Base-by-base conservation (phyloP, 2,329 filamentous ascomycete genomes). In the Dichotomopilus funicola region DNA sequence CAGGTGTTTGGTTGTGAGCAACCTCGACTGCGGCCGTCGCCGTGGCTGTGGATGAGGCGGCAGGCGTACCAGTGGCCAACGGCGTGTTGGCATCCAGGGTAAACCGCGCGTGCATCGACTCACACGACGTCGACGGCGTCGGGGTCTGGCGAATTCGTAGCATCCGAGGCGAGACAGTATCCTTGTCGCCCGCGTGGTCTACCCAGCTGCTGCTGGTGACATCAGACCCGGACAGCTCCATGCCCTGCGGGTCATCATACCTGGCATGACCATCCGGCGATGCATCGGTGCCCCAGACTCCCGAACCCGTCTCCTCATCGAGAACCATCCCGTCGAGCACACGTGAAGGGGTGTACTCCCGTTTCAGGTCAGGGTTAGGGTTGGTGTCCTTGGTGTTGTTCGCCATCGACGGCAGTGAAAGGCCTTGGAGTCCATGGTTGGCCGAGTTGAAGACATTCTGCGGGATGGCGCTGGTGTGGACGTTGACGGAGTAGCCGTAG, bases 141-240 rank as follows among this genome's bases (percentile, higher is more conserved):
- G 55, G 60, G 0, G 55, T 50, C 5, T 53, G 55, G 34, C 46
- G 42, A 34, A 58, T 38, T 9, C 43, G 48, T 27, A 59, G 40
- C 51, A 58, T 42, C n/a, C 56, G 59, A 8, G 59, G 59, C 1
- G 57, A 59, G 11, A 61, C 55, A 0, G 57, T 58, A 36, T 42
- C 34, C 11, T 42, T 38, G 41, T 50, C 44, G 11, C 10, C 5
- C 19, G 3, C 37, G 12, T 46, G 40, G 45, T 49, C 43, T 2
- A 38, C 36, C 55, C 51, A 57, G 12, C 27, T 34, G 51, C 33
- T 45, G 38, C 35, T 38, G 48, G 42, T 42, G 42, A 38, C 34
- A 27, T 47, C 44, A n/a, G 44, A 12, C 12, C 33, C 48, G 7
- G 48, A 12, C 5, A 51, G 10, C 5, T 55, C 53, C 9, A 51